Base-by-base conservation (phyloP, 116 monocot genomes). In the Posidonia oceanica region DNA sequence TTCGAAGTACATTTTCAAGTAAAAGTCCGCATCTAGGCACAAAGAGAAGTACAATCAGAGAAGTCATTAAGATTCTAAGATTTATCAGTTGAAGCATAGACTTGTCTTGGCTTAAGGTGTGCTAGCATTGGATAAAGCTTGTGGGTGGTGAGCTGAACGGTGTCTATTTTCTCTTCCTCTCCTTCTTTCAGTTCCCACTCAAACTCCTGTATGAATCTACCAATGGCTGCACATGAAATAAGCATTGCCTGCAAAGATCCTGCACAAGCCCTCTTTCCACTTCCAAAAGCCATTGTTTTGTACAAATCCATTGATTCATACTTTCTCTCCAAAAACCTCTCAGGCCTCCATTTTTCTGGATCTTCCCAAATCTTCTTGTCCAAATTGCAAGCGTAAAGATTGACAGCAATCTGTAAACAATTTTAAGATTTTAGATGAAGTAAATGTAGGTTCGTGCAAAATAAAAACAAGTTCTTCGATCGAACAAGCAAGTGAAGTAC, bases 221-320 rank as follows among this genome's bases (percentile, higher is more conserved):
- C 95, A 29, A 91, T 80, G 66, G 83, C 68, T 0, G 64, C 69
- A 62, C 91, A 95, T 4, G 86, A 71, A 36, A 95, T 86, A 36
- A 86, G 71, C 83, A 81, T 81, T 22, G 88, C 95, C 71, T 88
- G 88, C 73, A 83, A 18, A 66, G 86, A 74, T 13, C 94, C 94
- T 7, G 94, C 82, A 41, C 94, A 95, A 2, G 66, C 79, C 72
- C 94, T 85, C 78, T 88, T 91, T 18, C 78, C 94, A 0, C 68
- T 82, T 63, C 91, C 91, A 15, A 95, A 95, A 10, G 91, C 79
- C 95, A 88, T 91, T 3, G 91, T 95, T 72, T 83, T 95, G 75
- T 77, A 71, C 73, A 86, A 51, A 64, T 91, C 88, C 48, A 57
- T 74, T 3, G 65, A 59, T 20, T 86, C 81, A 11, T 67, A 77